Conservation (phyloP, 192 early-diverging fungal genomes). For the Podila verticillata region DNA sequence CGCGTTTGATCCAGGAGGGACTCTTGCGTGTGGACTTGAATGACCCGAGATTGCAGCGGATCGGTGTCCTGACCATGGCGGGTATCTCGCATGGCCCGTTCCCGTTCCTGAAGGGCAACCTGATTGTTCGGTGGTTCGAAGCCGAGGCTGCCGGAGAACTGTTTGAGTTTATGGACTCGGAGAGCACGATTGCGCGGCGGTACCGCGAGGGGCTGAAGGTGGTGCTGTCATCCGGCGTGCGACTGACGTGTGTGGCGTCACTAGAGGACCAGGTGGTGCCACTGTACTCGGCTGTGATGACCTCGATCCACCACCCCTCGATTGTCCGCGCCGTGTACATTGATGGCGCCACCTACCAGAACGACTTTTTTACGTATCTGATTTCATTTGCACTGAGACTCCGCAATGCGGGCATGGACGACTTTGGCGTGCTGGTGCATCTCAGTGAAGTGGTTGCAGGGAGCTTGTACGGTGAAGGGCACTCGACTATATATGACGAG, state of each 20-base stretch:
- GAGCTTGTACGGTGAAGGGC: constrained; percentile 88
- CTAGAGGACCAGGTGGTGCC: constrained; percentile 99
- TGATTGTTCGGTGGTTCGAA: constrained; percentile 90
- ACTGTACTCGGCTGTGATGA: constrained; percentile 80
- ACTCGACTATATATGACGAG: constrained; percentile 95
- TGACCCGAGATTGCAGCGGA: constrained; percentile 73
- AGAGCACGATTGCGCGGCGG: constrained; percentile 69
- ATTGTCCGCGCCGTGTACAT: constrained; percentile 94
- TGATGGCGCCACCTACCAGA: constrained; percentile 81
- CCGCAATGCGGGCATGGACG: constrained; percentile 87
- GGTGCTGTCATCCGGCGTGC: constrained; percentile 73
- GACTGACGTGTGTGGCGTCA: constrained; percentile 81
- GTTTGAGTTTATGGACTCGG: constrained; percentile 93
- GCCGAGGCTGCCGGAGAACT: constrained; percentile 90
- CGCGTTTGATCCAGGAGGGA: constrained; percentile 73
- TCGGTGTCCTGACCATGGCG: constrained; percentile 91
- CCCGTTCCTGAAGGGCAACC: constrained; percentile 80
- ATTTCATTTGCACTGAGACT: constrained; percentile 89
- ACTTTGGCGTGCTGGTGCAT: constrained; percentile 88
- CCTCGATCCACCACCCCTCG: constrained; percentile 75
- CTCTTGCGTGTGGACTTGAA: constrained; percentile 56
- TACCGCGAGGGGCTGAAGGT: constrained; percentile 77
- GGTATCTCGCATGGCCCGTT: constrained; percentile 93
- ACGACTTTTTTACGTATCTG: constrained; percentile 88
- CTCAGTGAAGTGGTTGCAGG: constrained; percentile 89